Evolutionary conservation across 228 moss, liverwort and hornwort species (phyloP).

Genomic region (Sphagnum magellanicum): DNA sequence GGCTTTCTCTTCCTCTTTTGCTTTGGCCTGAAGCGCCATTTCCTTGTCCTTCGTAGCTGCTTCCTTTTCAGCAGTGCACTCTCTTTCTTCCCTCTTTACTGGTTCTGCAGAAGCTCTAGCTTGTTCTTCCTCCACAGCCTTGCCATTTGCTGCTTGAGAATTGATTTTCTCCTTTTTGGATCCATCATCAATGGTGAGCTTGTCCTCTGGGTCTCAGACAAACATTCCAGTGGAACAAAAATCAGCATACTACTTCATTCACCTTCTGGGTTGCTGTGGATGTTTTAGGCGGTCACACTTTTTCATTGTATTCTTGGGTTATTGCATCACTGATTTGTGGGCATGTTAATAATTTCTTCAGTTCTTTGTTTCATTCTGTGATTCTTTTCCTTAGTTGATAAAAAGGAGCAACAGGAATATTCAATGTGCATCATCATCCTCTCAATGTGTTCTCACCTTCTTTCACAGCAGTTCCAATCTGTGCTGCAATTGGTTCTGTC

Average conservation of each 20-base stretch:
- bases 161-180: constrained; percentile 10
- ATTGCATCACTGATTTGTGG: neutral
- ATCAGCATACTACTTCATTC: too few relatives aligned
- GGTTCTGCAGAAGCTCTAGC: neutral
- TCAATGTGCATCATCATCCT: neutral
- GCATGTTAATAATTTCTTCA: neutral
- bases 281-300: neutral
- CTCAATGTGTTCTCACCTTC: constrained; percentile 3
- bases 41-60: constrained; percentile 2
- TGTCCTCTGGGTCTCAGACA: neutral
- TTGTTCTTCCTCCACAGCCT: constrained; percentile 8
- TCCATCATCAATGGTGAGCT: constrained; percentile 7
- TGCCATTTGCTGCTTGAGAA: constrained; percentile 4
- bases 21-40: constrained; percentile 9
- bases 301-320: neutral
- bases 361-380: neutral
- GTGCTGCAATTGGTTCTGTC: neutral
- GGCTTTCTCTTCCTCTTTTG: constrained; percentile 3
- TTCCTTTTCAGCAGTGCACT: neutral
- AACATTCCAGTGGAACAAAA: too few relatives aligned
- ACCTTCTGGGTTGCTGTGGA: too few relatives aligned
- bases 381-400: neutral
- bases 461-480: constrained; percentile 1
- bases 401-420: neutral
- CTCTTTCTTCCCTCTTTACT: neutral